Evolutionary conservation across 352 stramenopile species (phyloP).

Genomic region (Pythium phragmitis): DNA sequence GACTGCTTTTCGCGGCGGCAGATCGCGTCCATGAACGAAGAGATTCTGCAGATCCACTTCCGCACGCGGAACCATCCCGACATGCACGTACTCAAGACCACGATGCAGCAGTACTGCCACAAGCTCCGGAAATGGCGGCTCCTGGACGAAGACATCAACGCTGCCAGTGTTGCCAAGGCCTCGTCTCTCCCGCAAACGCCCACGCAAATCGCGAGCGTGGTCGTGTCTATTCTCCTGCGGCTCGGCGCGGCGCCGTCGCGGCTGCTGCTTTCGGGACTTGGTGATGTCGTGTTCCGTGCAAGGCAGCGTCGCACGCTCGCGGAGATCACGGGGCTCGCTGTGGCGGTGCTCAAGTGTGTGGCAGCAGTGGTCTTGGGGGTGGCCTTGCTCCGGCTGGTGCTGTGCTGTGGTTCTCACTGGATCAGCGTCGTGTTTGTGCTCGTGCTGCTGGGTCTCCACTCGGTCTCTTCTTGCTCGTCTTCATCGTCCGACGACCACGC

Average conservation of each 20-base stretch:
- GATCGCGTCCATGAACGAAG: constrained; percentile 78
- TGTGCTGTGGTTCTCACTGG: constrained; percentile 38
- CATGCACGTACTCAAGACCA: constrained; percentile 66
- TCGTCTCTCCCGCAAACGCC: constrained; percentile 35
- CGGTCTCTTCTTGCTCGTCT: constrained; percentile 33
- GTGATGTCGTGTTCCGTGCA: constrained; percentile 55
- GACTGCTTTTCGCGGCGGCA: constrained; percentile 72
- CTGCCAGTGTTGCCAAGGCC: constrained; percentile 41
- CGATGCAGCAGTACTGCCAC: constrained; percentile 60
- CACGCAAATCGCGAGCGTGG: constrained; percentile 45
- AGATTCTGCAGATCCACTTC: constrained; percentile 78
- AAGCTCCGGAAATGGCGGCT: constrained; percentile 64
- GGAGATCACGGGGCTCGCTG: constrained; percentile 26
- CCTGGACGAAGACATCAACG: constrained; percentile 71
- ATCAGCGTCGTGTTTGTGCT: constrained; percentile 27
- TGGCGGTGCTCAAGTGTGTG: constrained; percentile 36
- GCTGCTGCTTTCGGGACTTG: constrained; percentile 46
- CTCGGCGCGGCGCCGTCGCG: constrained; percentile 39
- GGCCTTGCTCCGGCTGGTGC: constrained; percentile 34
- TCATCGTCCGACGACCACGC: constrained; percentile 39
- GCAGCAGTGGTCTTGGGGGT: constrained; percentile 38
- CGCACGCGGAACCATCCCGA: constrained; percentile 67
- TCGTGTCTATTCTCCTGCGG: constrained; percentile 42
- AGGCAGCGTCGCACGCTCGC: constrained; percentile 29
- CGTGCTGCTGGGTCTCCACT: constrained; percentile 37